Evolutionary conservation across 441 rosid species (phyloP), one percentile per base, ranked within the genome.

Genomic region (Manihot esculenta): DNA sequence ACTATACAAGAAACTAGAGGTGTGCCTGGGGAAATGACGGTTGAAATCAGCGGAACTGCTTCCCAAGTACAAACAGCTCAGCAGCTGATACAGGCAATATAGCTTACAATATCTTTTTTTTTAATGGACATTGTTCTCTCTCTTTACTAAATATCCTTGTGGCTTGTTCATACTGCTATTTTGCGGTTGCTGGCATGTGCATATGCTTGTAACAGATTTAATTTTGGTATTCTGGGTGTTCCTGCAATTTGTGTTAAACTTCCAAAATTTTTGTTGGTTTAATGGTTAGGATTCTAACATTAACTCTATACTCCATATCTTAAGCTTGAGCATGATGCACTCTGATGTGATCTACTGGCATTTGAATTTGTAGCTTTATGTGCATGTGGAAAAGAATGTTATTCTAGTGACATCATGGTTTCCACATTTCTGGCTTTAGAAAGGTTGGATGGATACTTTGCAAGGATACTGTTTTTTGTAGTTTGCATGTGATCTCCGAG

Each of bases 51-150:
- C 75, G 99, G 98, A 75, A 83, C 94, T 77, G 96, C 93, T 62
- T 87, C 91, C 20, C 95, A 93, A 85, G 99, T 88, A 65, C 99
- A 95, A 84, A 88, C 92, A n/a, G 98, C 99, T 64, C 89, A 89
- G 91, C 99, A 95, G 81, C 84, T 95, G 53, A 88, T 93, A 79
- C 93, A 89, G 96, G 99, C 79, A 84, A 74, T 58, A 44, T 68
- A 56, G 51, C 66, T 60, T 54, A 45, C 70, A 60, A 69, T 30
- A 57, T 51, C 27, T 35, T 69, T 44, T 62, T 33, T 21, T 55
- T 68, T 17, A n/a, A 2, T 23, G 21, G 38, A 53, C 59, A 15
- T 15, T 70, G 75, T 7, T 50, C 41, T 10, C 14, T 10, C n/a
- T 47, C 41, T 0, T 68, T 15, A 8, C 17, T 11, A 56, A 44